phyloP scores from a whole-genome alignment of 441 rosid species.

The Populus hybrid region DNA sequence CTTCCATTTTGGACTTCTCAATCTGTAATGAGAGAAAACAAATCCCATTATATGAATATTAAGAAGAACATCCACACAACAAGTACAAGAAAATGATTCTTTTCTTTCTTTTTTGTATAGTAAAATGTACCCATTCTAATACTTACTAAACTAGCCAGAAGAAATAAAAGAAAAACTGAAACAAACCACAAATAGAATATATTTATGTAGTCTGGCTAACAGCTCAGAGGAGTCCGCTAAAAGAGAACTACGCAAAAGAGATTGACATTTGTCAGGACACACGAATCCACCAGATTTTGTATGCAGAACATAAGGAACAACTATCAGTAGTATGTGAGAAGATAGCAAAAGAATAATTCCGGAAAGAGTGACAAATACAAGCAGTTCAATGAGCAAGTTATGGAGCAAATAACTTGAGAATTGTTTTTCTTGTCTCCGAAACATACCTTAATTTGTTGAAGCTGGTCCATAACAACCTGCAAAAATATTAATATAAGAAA shows the following conservation, averaged over 20 bases:
- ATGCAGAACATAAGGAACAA: neutral
- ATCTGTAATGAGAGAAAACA: constrained; percentile 32
- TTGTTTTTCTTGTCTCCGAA: constrained; percentile 10
- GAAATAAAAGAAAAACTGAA: neutral
- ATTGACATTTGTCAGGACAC: neutral
- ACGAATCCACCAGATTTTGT: no score
- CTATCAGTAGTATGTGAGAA: neutral
- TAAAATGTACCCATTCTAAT: neutral
- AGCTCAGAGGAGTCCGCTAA: neutral
- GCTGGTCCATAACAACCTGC: constrained; percentile 47
- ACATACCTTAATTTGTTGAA: constrained; percentile 55
- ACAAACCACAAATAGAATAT: no score
- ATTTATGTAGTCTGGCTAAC: no score
- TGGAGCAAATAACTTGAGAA: neutral
- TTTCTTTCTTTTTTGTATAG: neutral
- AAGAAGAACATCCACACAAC: neutral
- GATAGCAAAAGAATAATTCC: neutral
- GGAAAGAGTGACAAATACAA: neutral
- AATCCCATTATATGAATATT: neutral
- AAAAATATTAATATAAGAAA: constrained; percentile 13
- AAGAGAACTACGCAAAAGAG: neutral
- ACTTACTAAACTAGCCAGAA: neutral
- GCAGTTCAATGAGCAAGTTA: neutral
- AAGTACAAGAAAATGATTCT: neutral
- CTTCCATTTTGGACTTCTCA: constrained; percentile 54